Conservation (phyloP, 1,284 basidiomycete species). For the Polyporus tsugae region DNA sequence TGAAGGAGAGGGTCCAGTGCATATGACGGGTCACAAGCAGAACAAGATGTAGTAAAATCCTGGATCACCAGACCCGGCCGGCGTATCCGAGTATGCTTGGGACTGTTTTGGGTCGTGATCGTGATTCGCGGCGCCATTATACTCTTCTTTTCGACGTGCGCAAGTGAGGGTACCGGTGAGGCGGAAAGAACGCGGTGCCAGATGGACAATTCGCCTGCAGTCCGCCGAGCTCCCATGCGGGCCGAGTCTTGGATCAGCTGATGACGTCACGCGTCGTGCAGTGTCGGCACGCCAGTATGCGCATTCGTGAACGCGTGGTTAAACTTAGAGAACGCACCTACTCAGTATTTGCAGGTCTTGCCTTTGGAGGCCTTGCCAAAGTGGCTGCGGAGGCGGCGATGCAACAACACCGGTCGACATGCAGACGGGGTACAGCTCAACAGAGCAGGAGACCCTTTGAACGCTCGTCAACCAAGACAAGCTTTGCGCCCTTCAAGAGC, state of each 20-base stretch:
- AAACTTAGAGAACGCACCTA: too few species aligned
- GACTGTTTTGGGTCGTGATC: background rate
- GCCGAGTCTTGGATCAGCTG: background rate
- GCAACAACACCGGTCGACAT: background rate
- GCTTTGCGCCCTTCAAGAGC: constrained; percentile 30
- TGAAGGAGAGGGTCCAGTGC: background rate
- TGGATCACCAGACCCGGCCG: constrained; percentile 13
- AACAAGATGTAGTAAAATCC: constrained; percentile 5
- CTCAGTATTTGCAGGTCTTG: background rate
- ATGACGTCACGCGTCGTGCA: background rate
- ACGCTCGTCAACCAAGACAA: constrained; percentile 33
- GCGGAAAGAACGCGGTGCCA: background rate
- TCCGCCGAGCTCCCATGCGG: background rate
- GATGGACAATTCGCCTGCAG: background rate
- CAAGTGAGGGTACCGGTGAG: background rate
- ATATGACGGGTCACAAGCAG: constrained; percentile 28
- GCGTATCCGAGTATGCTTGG: background rate
- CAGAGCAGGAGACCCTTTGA: constrained; percentile 28
- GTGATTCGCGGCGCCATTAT: too few species aligned
- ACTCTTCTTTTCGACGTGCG: background rate
- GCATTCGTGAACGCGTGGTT: background rate
- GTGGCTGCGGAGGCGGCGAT: too few species aligned
- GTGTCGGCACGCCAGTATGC: background rate
- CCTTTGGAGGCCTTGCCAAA: background rate
- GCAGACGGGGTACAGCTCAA: constrained; percentile 5